Evolutionary conservation across 306 rosid species (phyloP).

Genomic region (Trifolium subterraneum): DNA sequence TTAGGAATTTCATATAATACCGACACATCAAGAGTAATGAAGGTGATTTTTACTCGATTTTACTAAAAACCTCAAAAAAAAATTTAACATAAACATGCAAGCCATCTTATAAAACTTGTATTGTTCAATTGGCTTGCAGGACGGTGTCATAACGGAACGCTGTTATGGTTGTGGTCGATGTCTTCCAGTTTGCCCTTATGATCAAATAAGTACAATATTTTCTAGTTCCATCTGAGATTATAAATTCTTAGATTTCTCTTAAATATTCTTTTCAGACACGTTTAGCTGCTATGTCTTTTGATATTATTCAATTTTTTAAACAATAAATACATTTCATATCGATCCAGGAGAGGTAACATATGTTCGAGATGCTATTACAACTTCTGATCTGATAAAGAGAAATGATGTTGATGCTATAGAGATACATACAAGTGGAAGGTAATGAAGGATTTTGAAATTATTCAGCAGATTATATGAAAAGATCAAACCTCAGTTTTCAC

Average conservation of each 20-base stretch:
- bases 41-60: conserved; percentile 42
- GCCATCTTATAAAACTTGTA: neutral
- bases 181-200: conserved; percentile 92
- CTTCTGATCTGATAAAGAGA: conserved; percentile 66
- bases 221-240: conserved; percentile 22
- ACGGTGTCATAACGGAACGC: conserved; percentile 86
- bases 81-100: neutral
- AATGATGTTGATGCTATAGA: conserved; percentile 81
- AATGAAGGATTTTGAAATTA: too few relatives aligned
- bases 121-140: conserved; percentile 53
- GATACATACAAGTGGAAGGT: conserved; percentile 94
- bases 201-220: conserved; percentile 71
- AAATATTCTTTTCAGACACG: neutral
- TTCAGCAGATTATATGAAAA: neutral
- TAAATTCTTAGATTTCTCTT: conserved; percentile 28
- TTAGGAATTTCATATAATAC: conserved; percentile 43
- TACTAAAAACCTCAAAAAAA: neutral
- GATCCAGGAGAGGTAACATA: conserved; percentile 69
- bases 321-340: conserved; percentile 27
- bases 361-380: conserved; percentile 69
- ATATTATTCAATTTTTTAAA: conserved; percentile 3
- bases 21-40: conserved; percentile 37
- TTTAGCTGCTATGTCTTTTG: neutral
- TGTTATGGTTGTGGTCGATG: conserved; percentile 98
- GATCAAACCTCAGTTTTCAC: conserved; percentile 18